These are phyloP conservation scores for Blastobotrys apis DNA, from an alignment of 1,139 yeast genomes.

Conservation along the genomic window DNA sequence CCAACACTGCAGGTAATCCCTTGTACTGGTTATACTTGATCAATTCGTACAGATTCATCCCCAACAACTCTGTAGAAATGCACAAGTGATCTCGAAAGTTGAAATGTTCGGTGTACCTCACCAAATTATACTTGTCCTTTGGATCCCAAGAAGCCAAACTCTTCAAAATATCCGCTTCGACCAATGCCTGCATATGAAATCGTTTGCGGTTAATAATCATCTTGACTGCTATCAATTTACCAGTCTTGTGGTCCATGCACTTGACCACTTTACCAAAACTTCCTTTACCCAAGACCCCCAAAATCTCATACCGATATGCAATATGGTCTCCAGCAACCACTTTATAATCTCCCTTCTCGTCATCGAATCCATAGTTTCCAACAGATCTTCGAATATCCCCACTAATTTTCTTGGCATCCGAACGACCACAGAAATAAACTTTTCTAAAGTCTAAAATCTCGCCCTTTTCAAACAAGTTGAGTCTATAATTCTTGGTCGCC, in stretches of 20 bases:
- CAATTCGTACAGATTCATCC: conserved; percentile 63
- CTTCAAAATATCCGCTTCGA: conserved; percentile 68
- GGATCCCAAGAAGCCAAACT: conserved; percentile 44
- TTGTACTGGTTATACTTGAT: conserved; percentile 56
- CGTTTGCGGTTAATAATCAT: conserved; percentile 69
- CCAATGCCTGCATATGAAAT: conserved; percentile 74
- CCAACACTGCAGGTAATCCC: conserved; percentile 55
- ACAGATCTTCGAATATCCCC: conserved; percentile 42
- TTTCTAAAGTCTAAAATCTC: conserved; percentile 44
- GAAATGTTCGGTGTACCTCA: conserved; percentile 65
- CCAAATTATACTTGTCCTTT: conserved; percentile 41
- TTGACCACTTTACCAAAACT: conserved; percentile 78
- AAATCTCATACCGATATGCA: conserved; percentile 66
- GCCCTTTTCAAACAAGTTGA: conserved; percentile 47
- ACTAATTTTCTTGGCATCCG: conserved; percentile 32
- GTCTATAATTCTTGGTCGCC: conserved; percentile 22
- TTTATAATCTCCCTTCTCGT: conserved; percentile 58
- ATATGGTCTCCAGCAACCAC: conserved; percentile 64
- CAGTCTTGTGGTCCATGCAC: conserved; percentile 63
- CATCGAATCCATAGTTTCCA: conserved; percentile 70
- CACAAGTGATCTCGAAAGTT: conserved; percentile 81
- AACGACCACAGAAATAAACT: conserved; percentile 40
- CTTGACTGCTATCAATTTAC: conserved; percentile 62
- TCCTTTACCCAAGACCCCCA: conserved; percentile 64
- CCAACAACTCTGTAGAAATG: conserved; percentile 68